Percentiles rank a stretch among this genome's conserved stretches.
Conservation (phyloP, 768 basidiomycete genomes). For the Agaricus blazei region DNA sequence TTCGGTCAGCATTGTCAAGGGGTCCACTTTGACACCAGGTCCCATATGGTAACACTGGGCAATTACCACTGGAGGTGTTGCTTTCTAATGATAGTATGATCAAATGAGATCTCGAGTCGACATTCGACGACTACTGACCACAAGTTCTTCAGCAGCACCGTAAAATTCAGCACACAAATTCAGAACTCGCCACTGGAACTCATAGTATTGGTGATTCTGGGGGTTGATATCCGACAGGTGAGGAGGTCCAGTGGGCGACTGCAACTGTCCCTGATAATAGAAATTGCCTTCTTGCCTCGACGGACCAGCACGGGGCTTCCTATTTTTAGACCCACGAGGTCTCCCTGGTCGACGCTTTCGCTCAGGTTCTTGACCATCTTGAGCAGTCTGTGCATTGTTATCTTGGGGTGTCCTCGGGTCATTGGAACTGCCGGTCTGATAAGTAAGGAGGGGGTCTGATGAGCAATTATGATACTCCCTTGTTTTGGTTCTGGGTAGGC, state of each 20-base stretch:
- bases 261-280: conserved; percentile 33
- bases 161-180: conserved; percentile 85
- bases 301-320: conserved; percentile 37
- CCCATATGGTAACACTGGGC: conserved; percentile 80
- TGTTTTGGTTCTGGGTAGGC: conserved; percentile 30
- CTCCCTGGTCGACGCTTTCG: conserved; percentile 73
- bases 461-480: conserved; percentile 21
- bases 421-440: not conserved
- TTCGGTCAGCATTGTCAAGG: conserved; percentile 66
- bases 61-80: conserved; percentile 63
- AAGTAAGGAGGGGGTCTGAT: not conserved
- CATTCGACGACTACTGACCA: conserved; percentile 45
- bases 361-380: conserved; percentile 20
- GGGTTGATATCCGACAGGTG: conserved; percentile 47
- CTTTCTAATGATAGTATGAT: conserved; percentile 33
- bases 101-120: conserved; percentile 10
- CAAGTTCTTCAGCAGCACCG: conserved; percentile 77
- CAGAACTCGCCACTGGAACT: conserved; percentile 81
- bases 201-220: conserved; percentile 75
- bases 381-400: conserved; percentile 2
- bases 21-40: conserved; percentile 64
- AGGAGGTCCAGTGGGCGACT: conserved; percentile 27
- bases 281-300: conserved; percentile 35
- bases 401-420: conserved; percentile 4
- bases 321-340: conserved; percentile 76